A percentile compares a stretch with the other conserved stretches of the same genome.
phyloP scores from a whole-genome alignment of 2,329 filamentous ascomycete species.

The Botryotinia calthae region DNA sequence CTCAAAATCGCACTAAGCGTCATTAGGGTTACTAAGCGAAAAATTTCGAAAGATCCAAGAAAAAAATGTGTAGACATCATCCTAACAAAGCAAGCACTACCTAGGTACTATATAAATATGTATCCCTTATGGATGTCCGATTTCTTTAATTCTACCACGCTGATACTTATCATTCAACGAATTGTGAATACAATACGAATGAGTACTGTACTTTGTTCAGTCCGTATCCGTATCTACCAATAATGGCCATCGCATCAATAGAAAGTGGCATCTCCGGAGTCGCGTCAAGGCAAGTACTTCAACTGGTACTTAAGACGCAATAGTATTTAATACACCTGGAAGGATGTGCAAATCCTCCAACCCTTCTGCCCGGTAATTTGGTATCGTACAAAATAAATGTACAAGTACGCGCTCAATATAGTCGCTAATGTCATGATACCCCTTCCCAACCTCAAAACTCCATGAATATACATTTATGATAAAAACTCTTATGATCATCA shows the following conservation, averaged over 20 bases:
- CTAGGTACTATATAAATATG: not conserved
- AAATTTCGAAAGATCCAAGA: not conserved
- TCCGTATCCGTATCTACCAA: not conserved
- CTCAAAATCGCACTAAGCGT: slow-evolving; percentile 12
- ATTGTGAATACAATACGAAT: not conserved
- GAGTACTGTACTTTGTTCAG: not conserved
- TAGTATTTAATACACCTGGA: not conserved
- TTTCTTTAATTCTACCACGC: not conserved
- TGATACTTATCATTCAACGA: not conserved
- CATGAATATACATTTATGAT: slow-evolving; percentile 17
- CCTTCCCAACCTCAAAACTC: slow-evolving; percentile 15
- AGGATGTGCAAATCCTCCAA: not conserved
- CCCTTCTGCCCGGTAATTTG: not conserved
- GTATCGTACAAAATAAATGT: slow-evolving; percentile 16
- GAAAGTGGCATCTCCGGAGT: not conserved
- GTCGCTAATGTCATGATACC: slow-evolving; percentile 18
- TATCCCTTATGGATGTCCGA: not conserved
- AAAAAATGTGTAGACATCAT: not conserved
- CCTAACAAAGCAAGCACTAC: not conserved
- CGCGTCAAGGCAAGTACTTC: not conserved
- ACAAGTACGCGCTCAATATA: slow-evolving; percentile 2
- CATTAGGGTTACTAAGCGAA: slow-evolving; percentile 15
- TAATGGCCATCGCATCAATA: not conserved
- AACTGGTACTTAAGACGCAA: not conserved
- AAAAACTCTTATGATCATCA: slow-evolving; percentile 20